phyloP scores from a whole-genome alignment of 768 basidiomycete species.

The Serpula lacrymans region DNA sequence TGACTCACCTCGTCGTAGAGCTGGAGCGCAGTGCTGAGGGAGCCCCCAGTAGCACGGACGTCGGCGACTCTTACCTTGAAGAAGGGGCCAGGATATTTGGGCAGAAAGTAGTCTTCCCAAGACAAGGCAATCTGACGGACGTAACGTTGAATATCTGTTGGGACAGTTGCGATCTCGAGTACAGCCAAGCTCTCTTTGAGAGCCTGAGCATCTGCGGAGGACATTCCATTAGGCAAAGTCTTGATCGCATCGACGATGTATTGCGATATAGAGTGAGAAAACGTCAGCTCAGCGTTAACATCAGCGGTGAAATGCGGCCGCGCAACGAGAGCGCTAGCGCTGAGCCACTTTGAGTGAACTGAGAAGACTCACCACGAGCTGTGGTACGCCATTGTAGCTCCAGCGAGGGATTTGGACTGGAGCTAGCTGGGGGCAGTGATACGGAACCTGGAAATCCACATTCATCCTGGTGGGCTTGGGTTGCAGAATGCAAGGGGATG shows the following conservation, averaged over 20 bases:
- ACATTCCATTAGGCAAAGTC: constrained; percentile 19
- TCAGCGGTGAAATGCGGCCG: constrained; percentile 3
- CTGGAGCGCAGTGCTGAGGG: constrained; percentile 25
- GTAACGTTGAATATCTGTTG: constrained; percentile 14
- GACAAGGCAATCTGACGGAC: constrained; percentile 24
- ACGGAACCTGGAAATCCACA: constrained; percentile 24
- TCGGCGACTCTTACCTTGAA: constrained; percentile 30
- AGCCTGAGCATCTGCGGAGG: constrained; percentile 17
- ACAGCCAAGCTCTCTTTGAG: constrained; percentile 15
- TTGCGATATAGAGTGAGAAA: neutral
- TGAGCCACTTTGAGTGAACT: no score
- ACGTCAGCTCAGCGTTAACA: neutral
- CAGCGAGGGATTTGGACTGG: constrained; percentile 23
- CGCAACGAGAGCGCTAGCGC: constrained; percentile 1
- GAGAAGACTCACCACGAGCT: constrained; percentile 24
- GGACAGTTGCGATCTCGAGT: constrained; percentile 13
- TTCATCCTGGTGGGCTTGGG: no score
- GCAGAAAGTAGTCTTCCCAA: constrained; percentile 30
- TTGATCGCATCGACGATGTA: no score
- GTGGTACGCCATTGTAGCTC: constrained; percentile 22
- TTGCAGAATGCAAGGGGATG: no score
- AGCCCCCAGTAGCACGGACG: constrained; percentile 26
- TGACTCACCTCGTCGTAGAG: constrained; percentile 27
- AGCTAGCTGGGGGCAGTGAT: constrained; percentile 26
- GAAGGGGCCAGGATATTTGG: constrained; percentile 27